Percentiles rank a stretch among this genome's conserved stretches.
phyloP scores from a whole-genome alignment of 257 asterid genomes.

The Thymus mandschuricus region DNA sequence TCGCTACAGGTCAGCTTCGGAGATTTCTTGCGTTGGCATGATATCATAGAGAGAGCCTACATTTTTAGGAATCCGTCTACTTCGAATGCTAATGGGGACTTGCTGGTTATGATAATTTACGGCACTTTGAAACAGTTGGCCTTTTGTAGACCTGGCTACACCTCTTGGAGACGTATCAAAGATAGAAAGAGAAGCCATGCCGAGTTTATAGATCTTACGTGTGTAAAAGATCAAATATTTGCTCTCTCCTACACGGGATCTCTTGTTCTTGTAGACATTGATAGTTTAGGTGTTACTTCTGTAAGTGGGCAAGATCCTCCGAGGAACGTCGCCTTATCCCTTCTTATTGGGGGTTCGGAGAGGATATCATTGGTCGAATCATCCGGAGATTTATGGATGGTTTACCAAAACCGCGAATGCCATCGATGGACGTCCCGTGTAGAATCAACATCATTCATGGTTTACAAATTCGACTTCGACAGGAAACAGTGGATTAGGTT shows the following conservation, averaged over 20 bases:
- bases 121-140: constrained; percentile 33
- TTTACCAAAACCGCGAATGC: constrained; percentile 4
- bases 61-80: constrained; percentile 30
- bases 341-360: constrained; percentile 27
- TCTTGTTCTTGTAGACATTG: constrained; percentile 27
- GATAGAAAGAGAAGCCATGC: background rate
- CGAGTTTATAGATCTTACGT: constrained; percentile 24
- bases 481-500: constrained; percentile 35
- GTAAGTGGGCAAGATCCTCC: constrained; percentile 15
- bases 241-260: constrained; percentile 33
- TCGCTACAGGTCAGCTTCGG: constrained; percentile 17
- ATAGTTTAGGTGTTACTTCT: background rate
- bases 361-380: constrained; percentile 38
- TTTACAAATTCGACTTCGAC: constrained; percentile 34
- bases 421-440: background rate
- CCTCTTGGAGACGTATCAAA: constrained; percentile 33
- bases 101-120: constrained; percentile 37
- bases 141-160: constrained; percentile 30
- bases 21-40: constrained; percentile 26
- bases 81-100: constrained; percentile 20
- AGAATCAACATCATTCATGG: constrained; percentile 24
- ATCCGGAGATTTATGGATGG: constrained; percentile 38
- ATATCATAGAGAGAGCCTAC: constrained; percentile 32
- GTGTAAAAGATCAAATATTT: constrained; percentile 27
- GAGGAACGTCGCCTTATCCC: background rate